These are phyloP conservation scores for Wickerhamiella vanderwaltii DNA, from an alignment of 805 yeast species.

Conservation along the genomic window DNA sequence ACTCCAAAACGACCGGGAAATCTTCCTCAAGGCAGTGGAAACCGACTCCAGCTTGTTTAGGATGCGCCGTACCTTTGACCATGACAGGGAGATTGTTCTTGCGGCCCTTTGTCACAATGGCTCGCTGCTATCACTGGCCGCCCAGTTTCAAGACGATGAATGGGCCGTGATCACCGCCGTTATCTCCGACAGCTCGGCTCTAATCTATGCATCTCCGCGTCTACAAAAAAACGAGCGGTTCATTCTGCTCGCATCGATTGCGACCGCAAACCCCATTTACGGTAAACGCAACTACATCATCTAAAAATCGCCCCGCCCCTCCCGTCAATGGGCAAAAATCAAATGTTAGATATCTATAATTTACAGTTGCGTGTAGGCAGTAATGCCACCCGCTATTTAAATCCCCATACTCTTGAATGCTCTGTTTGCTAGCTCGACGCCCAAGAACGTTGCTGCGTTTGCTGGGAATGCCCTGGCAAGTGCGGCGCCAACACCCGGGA, in stretches of 20 bases:
- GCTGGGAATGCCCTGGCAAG: slow-evolving; percentile 92
- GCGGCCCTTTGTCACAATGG: slow-evolving; percentile 3
- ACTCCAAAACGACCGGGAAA: neutral
- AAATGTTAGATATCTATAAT: no score
- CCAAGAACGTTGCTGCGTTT: slow-evolving; percentile 96
- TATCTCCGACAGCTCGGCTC: neutral
- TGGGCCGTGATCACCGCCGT: neutral
- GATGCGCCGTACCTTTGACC: neutral
- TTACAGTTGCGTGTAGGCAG: no score
- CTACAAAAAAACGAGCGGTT: neutral
- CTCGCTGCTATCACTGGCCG: neutral
- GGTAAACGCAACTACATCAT: neutral
- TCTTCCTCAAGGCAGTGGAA: neutral
- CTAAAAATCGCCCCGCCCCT: no score
- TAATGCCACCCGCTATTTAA: no score
- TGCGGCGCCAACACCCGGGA: slow-evolving; percentile 97
- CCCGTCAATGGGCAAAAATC: no score
- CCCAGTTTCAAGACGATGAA: slow-evolving; percentile 1
- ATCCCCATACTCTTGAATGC: slow-evolving; percentile 22
- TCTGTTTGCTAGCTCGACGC: slow-evolving; percentile 67
- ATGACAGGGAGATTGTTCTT: neutral
- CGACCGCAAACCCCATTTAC: neutral
- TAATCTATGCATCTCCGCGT: slow-evolving; percentile 4
- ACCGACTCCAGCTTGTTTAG: neutral
- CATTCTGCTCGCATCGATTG: neutral